These are phyloP conservation scores for Gigaspora rosea DNA, from an alignment of 192 early-diverging fungal genomes.

Conservation along the genomic window DNA sequence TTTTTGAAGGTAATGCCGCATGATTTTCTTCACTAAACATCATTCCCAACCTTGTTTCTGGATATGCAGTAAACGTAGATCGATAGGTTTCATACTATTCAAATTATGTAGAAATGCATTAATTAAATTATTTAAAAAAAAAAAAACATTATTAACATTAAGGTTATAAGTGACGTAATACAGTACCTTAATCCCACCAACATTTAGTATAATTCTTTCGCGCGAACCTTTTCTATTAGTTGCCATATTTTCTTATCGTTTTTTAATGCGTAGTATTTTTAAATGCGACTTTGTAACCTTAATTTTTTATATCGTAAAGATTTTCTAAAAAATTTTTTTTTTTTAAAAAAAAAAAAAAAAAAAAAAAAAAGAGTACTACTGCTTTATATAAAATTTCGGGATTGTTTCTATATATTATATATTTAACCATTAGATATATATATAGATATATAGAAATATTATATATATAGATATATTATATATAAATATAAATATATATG, in stretches of 20 bases:
- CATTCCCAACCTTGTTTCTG: conserved; percentile 22
- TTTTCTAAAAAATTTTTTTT: too few relatives aligned
- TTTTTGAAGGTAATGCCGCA: conserved; percentile 3
- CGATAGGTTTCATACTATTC: conserved; percentile 27
- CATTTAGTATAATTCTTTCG: conserved; percentile 22
- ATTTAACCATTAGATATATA: too few relatives aligned
- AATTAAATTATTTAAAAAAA: background rate
- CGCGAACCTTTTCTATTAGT: background rate
- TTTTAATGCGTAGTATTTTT: too few relatives aligned
- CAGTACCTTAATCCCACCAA: conserved; percentile 24
- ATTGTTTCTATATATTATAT: too few relatives aligned
- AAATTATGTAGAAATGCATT: background rate
- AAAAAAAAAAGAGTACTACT: too few relatives aligned
- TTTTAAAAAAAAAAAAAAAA: too few relatives aligned
- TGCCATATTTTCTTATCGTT: background rate
- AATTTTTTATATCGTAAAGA: too few relatives aligned
- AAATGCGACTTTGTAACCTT: too few relatives aligned
- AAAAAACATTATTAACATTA: background rate
- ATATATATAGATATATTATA: too few relatives aligned
- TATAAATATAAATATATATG: too few relatives aligned
- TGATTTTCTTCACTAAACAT: conserved; percentile 25
- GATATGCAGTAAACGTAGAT: conserved; percentile 15
- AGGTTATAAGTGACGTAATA: background rate
- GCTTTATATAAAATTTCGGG: too few relatives aligned
- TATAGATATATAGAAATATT: too few relatives aligned